Percentiles rank a stretch among this genome's conserved stretches.
These are phyloP conservation scores for Pythium scleroteichum DNA, from an alignment of 352 stramenopile genomes.

Conservation along the genomic window DNA sequence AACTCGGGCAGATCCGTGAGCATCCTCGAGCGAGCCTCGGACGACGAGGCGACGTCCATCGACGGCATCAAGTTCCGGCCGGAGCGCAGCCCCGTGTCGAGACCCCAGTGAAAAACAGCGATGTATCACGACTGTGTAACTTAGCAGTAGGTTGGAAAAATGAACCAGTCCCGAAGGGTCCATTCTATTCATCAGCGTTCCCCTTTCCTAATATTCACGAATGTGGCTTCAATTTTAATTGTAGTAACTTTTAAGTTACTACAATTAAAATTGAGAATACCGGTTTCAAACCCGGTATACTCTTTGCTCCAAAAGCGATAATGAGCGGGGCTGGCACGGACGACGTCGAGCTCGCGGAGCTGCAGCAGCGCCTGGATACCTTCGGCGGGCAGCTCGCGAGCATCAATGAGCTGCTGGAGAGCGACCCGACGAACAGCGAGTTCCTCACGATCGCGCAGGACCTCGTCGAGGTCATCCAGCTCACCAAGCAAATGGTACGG, in stretches of 20 bases:
- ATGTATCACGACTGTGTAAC: neutral
- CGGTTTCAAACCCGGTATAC: neutral
- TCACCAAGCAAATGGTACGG: constrained; percentile 79
- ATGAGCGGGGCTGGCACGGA: constrained; percentile 8
- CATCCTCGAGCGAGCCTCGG: constrained; percentile 26
- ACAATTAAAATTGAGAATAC: too few species aligned
- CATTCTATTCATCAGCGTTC: too few species aligned
- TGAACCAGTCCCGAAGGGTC: neutral
- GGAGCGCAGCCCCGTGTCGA: constrained; percentile 13
- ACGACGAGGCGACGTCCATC: constrained; percentile 23
- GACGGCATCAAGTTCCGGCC: constrained; percentile 13
- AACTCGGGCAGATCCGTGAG: constrained; percentile 26
- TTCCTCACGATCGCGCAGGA: constrained; percentile 77
- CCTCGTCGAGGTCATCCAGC: constrained; percentile 82
- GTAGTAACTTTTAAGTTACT: too few species aligned
- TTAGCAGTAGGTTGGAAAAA: neutral
- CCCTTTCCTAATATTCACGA: too few species aligned
- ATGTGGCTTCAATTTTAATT: too few species aligned
- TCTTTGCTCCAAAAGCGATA: neutral
- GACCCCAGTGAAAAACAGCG: neutral
- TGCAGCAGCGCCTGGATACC: constrained; percentile 74
- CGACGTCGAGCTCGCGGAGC: constrained; percentile 62
- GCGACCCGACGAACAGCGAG: constrained; percentile 68
- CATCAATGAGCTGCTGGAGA: constrained; percentile 79
- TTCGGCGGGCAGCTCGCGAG: constrained; percentile 81